phyloP scores from a whole-genome alignment of 371 early-diverging fungal genomes.

The Entomophthora muscae region DNA sequence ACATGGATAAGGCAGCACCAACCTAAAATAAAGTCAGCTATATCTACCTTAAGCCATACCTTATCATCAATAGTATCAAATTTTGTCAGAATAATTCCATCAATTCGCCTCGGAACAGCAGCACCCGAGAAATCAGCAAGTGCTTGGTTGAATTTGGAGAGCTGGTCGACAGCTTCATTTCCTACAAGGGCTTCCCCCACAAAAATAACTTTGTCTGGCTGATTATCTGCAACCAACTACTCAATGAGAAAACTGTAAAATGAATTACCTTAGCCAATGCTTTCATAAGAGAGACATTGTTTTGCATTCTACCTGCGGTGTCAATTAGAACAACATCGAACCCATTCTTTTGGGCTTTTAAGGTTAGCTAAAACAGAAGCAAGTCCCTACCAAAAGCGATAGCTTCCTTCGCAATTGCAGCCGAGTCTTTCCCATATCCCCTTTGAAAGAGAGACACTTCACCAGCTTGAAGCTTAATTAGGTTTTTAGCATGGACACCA shows the following conservation, averaged over 20 bases:
- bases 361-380: not conserved
- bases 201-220: slow-evolving; percentile 96
- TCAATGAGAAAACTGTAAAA: not conserved
- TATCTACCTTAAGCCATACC: slow-evolving; percentile 27
- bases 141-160: slow-evolving; percentile 95
- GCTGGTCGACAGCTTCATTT: slow-evolving; percentile 94
- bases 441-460: slow-evolving; percentile 88
- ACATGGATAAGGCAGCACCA: slow-evolving; percentile 95
- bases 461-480: slow-evolving; percentile 54
- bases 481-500: slow-evolving; percentile 81
- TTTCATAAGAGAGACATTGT: slow-evolving; percentile 95
- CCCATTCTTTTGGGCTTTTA: slow-evolving; percentile 29
- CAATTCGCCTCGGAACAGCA: slow-evolving; percentile 75
- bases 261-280: slow-evolving; percentile 66
- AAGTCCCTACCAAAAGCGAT: slow-evolving; percentile 49
- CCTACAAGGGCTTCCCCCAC: slow-evolving; percentile 99
- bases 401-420: slow-evolving; percentile 95
- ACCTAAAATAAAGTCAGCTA: slow-evolving; percentile 33
- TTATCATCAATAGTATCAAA: slow-evolving; percentile 99
- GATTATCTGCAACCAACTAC: slow-evolving; percentile 77
- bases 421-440: slow-evolving; percentile 98
- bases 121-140: slow-evolving; percentile 72
- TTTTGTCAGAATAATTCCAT: slow-evolving; percentile 95
- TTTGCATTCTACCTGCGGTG: slow-evolving; percentile 99
- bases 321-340: slow-evolving; percentile 98